Base-by-base conservation (phyloP, 495 filamentous ascomycete species). In the Talaromyces nanjingensis region DNA sequence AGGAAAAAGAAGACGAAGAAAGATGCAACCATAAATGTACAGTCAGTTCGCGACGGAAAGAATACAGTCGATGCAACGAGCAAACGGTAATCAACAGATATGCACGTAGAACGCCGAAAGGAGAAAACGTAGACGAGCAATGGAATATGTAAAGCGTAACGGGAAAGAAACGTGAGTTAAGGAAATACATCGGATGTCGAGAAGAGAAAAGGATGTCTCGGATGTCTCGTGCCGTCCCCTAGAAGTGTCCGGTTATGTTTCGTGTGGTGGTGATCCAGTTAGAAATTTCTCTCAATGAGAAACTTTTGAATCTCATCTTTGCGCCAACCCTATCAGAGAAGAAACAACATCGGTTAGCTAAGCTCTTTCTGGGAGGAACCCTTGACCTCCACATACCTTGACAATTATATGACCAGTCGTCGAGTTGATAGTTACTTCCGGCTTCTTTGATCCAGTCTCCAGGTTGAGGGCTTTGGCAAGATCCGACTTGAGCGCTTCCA, bases 361-460 rank as follows among this genome's bases (percentile, higher is more conserved):
- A 31, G 20, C 11, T 14, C 16, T 49, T 49, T 20, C 18, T 22
- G 45, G 45, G 18, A 49, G 45, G 8, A 18, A 18, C 7, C 12
- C 45, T n/a, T 20, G 45, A 49, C 45, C 18, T 49, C 4, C 25
- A 70, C 77, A 65, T 73, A 87, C 86, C 81, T 82, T 85, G 34
- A 91, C 80, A 55, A 86, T 76, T 37, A 91, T 79, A 64, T 90
- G 87, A 39, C 80, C 84, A 37, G 83, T 89, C 29, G 83, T 71
- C 62, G 78, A 74, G 70, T 88, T 89, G 39, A 89, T 77, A 11
- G 68, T 73, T 4, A 90, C 77, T 63, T 79, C 76, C 0, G 74
- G 63, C 34, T 69, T 78, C 66, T 72, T 72, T 20, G 74, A 68
- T 42, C 69, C 67, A 6, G 72, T 68, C n/a, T 79, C 73, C 66